Evolutionary conservation across 2,329 filamentous ascomycete genomes (phyloP), one percentile per base, ranked within the genome.

Genomic region (Diaporthe ampelina): DNA sequence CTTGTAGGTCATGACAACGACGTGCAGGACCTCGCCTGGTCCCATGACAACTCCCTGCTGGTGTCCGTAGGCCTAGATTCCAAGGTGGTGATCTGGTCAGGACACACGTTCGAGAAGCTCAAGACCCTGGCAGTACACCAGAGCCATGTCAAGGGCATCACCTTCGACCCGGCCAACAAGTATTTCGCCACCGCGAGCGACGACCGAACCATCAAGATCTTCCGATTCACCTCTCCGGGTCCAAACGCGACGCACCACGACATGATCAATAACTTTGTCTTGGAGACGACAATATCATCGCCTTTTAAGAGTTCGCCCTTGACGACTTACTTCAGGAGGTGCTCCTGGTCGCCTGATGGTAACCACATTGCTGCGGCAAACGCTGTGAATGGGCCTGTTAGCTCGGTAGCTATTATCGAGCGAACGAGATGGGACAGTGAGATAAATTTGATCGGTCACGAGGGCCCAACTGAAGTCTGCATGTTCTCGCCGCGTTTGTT

Each of bases 101-200:
- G 97, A 0, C 94, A 97, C 84, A 98, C 95, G 0, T 99, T 99
- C 79, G 97, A 99, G 85, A 98, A 97, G 85, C 89, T 99, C 78
- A 98, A 98, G 88, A 96, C 95, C 4, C 86, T 99, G 7, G 92
- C 95, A 2, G 93, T 95, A 74, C 97, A 99, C 83, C 95, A 97
- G 82, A 98, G 95, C 82, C 97, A 98, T 82, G 97, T 99, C 85
- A 99, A 99, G 83, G 97, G 97, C 76, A 97, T 99, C 79, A 98
- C 96, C 0, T 99, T 99, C 81, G 97, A 99, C 81, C 97, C 97
- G 0, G 97, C 97, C 56, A 98, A 98, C 86, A 99, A 98, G 82
- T 99, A 98, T 87, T 99, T 99, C 84, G 97, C 97, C 21, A 99
- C 97, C 0, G 95, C 97, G 3, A 98, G 95, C 84, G 97, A 99